Percentiles rank a stretch among this genome's conserved stretches.
phyloP scores from a whole-genome alignment of 495 filamentous ascomycete species.

The Acidiella bohemica region DNA sequence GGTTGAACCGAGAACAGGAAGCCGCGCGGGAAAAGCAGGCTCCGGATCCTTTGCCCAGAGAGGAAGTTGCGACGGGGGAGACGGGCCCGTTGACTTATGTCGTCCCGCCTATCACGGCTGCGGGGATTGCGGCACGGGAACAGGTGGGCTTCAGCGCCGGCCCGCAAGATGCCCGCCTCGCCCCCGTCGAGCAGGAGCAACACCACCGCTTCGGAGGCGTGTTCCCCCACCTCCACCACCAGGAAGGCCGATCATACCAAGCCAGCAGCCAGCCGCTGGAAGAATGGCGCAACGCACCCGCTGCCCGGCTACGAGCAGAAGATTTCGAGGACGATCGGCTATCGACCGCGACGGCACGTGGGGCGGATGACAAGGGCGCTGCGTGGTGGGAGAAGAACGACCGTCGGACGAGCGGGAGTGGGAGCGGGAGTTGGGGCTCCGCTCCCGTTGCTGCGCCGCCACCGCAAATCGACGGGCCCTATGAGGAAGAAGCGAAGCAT shows the following conservation, averaged over 20 bases:
- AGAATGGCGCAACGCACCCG: conserved; percentile 25
- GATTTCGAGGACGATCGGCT: conserved; percentile 25
- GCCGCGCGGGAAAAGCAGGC: conserved; percentile 7
- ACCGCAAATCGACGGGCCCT: conserved; percentile 24
- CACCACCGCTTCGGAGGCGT: conserved; percentile 17
- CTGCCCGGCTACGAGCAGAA: conserved; percentile 15
- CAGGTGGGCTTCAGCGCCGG: conserved; percentile 21
- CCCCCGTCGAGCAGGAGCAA: conserved; percentile 11
- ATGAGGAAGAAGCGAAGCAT: conserved; percentile 35
- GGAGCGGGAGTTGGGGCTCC: background rate
- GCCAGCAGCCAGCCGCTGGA: conserved; percentile 20
- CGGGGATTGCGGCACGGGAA: conserved; percentile 15
- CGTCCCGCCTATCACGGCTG: conserved; percentile 22
- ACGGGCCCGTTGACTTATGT: conserved; percentile 12
- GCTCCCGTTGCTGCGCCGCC: background rate
- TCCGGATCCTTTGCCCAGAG: conserved; percentile 16
- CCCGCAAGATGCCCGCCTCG: background rate
- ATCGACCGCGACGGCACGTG: background rate
- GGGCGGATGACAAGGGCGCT: conserved; percentile 8
- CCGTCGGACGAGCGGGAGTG: background rate
- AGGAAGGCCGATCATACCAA: conserved; percentile 20
- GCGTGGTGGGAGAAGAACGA: conserved; percentile 27
- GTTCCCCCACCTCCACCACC: conserved; percentile 22
- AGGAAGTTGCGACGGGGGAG: conserved; percentile 10
- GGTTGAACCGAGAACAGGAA: conserved; percentile 2